Evolutionary conservation across 208 protist genomes (phyloP).

Genomic region (Lotmaria passim): DNA sequence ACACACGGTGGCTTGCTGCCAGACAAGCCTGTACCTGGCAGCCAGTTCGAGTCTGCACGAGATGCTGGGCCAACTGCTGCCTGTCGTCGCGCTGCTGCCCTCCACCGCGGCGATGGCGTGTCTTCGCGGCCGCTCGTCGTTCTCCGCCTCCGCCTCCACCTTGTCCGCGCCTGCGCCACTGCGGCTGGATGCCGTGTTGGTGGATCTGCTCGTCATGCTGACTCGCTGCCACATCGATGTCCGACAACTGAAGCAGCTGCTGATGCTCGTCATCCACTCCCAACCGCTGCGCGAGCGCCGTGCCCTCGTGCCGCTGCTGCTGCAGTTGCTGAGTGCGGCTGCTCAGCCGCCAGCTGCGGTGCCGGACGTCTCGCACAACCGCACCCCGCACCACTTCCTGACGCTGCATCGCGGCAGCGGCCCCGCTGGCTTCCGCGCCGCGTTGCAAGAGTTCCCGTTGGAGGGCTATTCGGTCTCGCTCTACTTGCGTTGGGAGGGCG

Average conservation of each 20-base stretch:
- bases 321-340: conserved; percentile 63
- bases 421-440: conserved; percentile 54
- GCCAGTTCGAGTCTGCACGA: conserved; percentile 66
- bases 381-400: conserved; percentile 32
- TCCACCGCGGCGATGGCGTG: too few relatives aligned
- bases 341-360: conserved; percentile 10
- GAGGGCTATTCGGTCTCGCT: conserved; percentile 82
- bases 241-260: conserved; percentile 78
- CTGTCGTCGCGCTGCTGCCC: conserved; percentile 22
- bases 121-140: too few relatives aligned
- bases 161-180: not conserved
- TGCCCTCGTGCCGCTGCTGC: conserved; percentile 47
- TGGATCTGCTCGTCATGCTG: conserved; percentile 49
- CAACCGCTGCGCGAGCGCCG: conserved; percentile 38
- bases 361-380: not conserved
- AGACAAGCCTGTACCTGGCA: conserved; percentile 54
- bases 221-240: conserved; percentile 69
- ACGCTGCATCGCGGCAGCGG: conserved; percentile 45
- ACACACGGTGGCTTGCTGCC: conserved; percentile 31
- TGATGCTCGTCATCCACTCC: conserved; percentile 64
- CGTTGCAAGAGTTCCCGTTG: conserved; percentile 58
- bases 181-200: conserved; percentile 42
- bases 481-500: conserved; percentile 66
- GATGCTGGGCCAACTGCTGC: conserved; percentile 55
- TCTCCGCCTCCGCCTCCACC: not conserved